phyloP scores from a whole-genome alignment of 345 rosid genomes.

The Eucalyptus marginata region DNA sequence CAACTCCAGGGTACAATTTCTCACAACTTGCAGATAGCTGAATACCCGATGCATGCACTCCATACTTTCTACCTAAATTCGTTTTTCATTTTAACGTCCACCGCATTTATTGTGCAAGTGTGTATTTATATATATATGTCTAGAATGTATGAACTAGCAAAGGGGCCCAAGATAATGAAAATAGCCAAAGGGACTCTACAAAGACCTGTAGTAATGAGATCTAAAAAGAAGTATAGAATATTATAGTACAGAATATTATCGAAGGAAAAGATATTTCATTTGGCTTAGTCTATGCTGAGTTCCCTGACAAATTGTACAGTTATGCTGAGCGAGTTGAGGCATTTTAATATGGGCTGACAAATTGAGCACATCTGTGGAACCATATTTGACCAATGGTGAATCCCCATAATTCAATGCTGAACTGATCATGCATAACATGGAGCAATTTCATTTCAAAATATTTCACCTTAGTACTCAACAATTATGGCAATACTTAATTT shows the following conservation, averaged over 20 bases:
- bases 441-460: not conserved
- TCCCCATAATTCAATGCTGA: not conserved
- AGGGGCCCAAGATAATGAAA: not conserved
- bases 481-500: not conserved
- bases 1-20: not conserved
- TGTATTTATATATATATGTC: not conserved
- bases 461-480: not conserved
- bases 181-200: not conserved
- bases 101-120: not conserved
- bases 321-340: not conserved
- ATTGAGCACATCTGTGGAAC: not conserved
- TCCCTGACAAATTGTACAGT: not conserved
- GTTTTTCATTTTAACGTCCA: not conserved
- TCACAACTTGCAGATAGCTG: not conserved
- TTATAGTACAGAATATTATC: not conserved
- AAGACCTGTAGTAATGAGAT: not conserved
- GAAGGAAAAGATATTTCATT: not conserved
- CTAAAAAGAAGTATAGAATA: not conserved
- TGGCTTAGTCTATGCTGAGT: not conserved
- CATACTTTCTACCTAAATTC: not conserved
- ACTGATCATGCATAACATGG: not conserved
- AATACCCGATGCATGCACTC: not conserved
- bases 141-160: not conserved
- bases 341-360: not conserved
- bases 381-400: not conserved